Evolutionary conservation across 768 basidiomycete genomes (phyloP).

Genomic region (Leccinum obscurum): DNA sequence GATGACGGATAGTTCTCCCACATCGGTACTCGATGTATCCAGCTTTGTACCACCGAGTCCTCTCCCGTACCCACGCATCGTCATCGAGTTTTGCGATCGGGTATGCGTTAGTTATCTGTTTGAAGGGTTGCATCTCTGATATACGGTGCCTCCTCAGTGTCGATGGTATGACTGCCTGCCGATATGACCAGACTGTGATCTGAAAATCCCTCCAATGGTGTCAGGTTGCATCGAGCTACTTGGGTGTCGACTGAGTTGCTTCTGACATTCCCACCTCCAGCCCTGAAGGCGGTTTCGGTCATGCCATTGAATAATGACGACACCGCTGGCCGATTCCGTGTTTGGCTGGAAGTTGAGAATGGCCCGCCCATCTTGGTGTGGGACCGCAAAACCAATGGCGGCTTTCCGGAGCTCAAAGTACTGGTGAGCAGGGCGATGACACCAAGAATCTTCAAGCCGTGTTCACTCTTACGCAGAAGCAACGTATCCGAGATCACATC

Average conservation of each 20-base stretch:
- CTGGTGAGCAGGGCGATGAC: constrained; percentile 50
- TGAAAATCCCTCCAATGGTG: constrained; percentile 1
- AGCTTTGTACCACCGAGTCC: constrained; percentile 58
- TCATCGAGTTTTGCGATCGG: constrained; percentile 91
- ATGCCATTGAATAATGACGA: constrained; percentile 78
- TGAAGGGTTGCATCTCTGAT: constrained; percentile 4
- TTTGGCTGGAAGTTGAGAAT: constrained; percentile 66
- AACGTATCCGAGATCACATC: constrained; percentile 78
- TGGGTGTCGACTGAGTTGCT: constrained; percentile 95
- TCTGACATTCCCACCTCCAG: constrained; percentile 85
- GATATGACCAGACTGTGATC: background rate
- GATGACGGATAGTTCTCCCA: constrained; percentile 26
- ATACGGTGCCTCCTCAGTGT: constrained; percentile 47
- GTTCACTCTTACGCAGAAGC: constrained; percentile 58
- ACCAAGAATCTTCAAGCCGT: constrained; percentile 3
- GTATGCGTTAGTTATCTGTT: constrained; percentile 42
- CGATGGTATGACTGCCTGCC: constrained; percentile 60
- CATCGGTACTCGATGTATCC: constrained; percentile 42
- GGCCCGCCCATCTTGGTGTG: constrained; percentile 57
- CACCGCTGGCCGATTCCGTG: constrained; percentile 86
- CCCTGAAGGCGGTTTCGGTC: constrained; percentile 64
- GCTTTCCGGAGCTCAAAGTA: constrained; percentile 88
- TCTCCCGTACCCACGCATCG: constrained; percentile 54
- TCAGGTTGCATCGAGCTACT: constrained; percentile 86
- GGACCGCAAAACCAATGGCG: constrained; percentile 90